Base-by-base conservation (phyloP, 2,329 filamentous ascomycete genomes). In the Monascus ruber region DNA sequence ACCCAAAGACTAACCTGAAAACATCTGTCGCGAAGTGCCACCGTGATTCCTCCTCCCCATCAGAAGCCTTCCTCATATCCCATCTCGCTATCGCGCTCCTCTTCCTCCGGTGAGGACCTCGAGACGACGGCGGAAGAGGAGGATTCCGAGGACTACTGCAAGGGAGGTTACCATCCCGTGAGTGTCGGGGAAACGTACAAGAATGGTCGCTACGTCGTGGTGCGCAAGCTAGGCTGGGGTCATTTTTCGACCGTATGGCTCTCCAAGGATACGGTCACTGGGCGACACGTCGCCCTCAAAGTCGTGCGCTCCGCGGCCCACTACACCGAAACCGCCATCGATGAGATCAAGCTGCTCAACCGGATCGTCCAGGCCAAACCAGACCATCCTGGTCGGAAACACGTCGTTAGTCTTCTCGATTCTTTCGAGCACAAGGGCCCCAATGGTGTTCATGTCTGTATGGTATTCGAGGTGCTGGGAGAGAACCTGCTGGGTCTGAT, bases 61-160 rank as follows among this genome's bases (percentile, higher is more conserved):
- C 64, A 65, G 50, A 59, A 63, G 51, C 69, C 67, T 53, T 37
- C 42, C 38, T 59, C 61, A 56, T 71, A 72, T 62, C 63, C 65
- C 46, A 65, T 69, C 63, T 69, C 70, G 69, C 73, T 77, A 66
- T 89, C 86, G 46, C 83, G 85, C 43, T 82, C 82, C 38, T 83
- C 84, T 38, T 77, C 79, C 38, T 84, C 84, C 35, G 80, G 78
- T 52, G 87, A 89, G 65, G 88, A 94, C 61, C 74, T 77, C 63
- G 88, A 95, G 56, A 88, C 91, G 60, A 94, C 89, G 31, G 89
- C 88, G 58, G 91, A 96, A 61, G 91, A 98, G 68, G 91, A 98
- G 68, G 91, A 98, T 65, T 94, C 86, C 35, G 89, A 96, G 66
- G 91, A 98, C 65, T 98, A 98, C 71, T 95, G 89, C 76, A 96